A percentile compares a stretch with the other conserved stretches of the same genome.
These are phyloP conservation scores for Pholiota molesta DNA, from an alignment of 768 basidiomycete species.

Conservation along the genomic window DNA sequence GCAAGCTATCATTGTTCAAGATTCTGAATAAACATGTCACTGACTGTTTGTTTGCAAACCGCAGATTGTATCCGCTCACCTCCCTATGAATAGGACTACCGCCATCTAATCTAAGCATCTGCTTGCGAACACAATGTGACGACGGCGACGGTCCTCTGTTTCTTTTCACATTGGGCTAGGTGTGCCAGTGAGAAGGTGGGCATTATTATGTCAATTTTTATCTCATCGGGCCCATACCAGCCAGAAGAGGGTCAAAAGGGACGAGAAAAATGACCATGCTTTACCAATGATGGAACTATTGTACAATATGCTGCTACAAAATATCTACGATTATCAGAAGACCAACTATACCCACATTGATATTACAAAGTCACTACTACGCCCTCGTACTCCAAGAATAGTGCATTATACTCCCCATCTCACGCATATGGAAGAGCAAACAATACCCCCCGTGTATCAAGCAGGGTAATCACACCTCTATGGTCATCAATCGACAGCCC, in stretches of 20 bases:
- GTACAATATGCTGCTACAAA: background rate
- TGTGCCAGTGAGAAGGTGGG: too few relatives aligned
- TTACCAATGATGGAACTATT: background rate
- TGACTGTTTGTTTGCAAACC: too few relatives aligned
- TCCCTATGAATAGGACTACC: too few relatives aligned
- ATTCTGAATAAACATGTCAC: too few relatives aligned
- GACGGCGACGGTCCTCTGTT: too few relatives aligned
- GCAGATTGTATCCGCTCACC: too few relatives aligned
- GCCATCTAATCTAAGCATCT: too few relatives aligned
- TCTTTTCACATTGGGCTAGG: too few relatives aligned
- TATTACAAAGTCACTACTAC: background rate
- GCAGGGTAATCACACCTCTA: slow-evolving; percentile 25
- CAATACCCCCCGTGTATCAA: slow-evolving; percentile 22
- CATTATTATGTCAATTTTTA: too few relatives aligned
- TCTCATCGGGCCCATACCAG: too few relatives aligned
- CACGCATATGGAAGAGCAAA: slow-evolving; percentile 27
- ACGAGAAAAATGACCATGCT: background rate
- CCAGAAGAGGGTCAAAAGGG: slow-evolving; percentile 32
- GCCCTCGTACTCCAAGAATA: background rate
- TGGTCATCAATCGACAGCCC: slow-evolving; percentile 31
- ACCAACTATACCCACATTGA: background rate
- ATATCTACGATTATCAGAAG: background rate
- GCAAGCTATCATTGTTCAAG: too few relatives aligned
- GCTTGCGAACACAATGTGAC: too few relatives aligned
- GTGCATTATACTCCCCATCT: background rate